Evolutionary conservation across 148 eudicot genomes (phyloP).

Genomic region (Selenicereus undatus): DNA sequence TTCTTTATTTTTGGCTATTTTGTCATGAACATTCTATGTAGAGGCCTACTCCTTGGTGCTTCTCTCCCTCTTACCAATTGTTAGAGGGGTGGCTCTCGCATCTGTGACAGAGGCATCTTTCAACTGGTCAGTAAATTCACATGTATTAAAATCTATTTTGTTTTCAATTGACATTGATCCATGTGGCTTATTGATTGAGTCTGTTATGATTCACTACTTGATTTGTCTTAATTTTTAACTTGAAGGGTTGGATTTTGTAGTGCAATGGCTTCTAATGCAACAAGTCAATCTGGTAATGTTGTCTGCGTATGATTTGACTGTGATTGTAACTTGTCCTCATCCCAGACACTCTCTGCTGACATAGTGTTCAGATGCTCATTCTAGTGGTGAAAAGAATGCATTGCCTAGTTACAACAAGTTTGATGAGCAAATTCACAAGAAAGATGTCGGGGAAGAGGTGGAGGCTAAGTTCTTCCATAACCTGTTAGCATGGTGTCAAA

Average conservation of each 20-base stretch:
- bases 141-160: constrained; percentile 6
- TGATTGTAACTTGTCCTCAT: constrained; percentile 58
- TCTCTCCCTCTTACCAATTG: constrained; percentile 75
- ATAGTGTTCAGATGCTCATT: constrained; percentile 35
- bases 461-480: constrained; percentile 74
- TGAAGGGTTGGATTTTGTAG: constrained; percentile 94
- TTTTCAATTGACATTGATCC: not conserved
- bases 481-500: constrained; percentile 62
- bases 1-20: constrained; percentile 5
- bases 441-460: constrained; percentile 64
- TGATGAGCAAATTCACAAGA: constrained; percentile 46
- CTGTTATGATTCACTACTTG: constrained; percentile 1
- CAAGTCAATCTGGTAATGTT: constrained; percentile 34
- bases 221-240: constrained; percentile 1
- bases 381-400: constrained; percentile 39
- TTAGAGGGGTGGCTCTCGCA: constrained; percentile 93
- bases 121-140: constrained; percentile 60
- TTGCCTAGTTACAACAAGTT: constrained; percentile 39
- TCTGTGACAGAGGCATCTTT: constrained; percentile 91
- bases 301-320: constrained; percentile 42
- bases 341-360: constrained; percentile 80
- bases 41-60: constrained; percentile 82
- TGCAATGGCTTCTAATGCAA: constrained; percentile 92
- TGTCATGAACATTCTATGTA: constrained; percentile 20
- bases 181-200: not conserved